Evolutionary conservation across 306 rosid species (phyloP), one percentile per base, ranked within the genome.

Genomic region (Vigna reflexopilosa): DNA sequence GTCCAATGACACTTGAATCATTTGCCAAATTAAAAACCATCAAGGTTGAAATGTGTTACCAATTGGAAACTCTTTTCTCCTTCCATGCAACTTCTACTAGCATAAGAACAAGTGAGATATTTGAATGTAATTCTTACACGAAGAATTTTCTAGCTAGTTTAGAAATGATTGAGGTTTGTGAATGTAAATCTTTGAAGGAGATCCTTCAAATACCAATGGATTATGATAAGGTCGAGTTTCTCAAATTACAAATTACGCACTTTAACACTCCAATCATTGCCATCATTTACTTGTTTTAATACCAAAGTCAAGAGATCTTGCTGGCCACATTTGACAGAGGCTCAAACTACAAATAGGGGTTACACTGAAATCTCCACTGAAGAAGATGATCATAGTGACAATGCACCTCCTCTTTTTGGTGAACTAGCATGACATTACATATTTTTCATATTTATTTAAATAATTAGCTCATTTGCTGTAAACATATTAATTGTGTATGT

Each of bases 71-170:
- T 5, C 32, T 30, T 9, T 64, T 52, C 80, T 79, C 86, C 32
- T 9, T 22, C 59, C 36, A 10, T 62, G 52, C 62, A 61, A 42
- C 80, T 54, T 79, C 83, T 72, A 0, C 12, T 6, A 34, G 75
- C 81, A 0, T 66, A 86, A 0, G 70, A 86, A 42, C 59, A 63
- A 19, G 70, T 44, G 80, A 81, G 22, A 76, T 78, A 36, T 42
- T 0, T 42, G 47, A 42, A 1, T 42, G 12, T 9, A 42, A 42
- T 9, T 19, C 10, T 55, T 19, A 0, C 14, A 19, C 9, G 61
- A 26, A 8, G 3, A 9, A 20, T 19, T 19, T 55, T 19, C 61
- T 55, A 9, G 4, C 6, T 9, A 20, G 30, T 20, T 0, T 55
- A 19, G 61, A 55, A 55, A 19, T 26, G 9, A 55, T 55, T 55